A percentile compares a stretch with the other conserved stretches of the same genome.
phyloP scores from a whole-genome alignment of 106 monocot species.

The Xerophyta viscosa region DNA sequence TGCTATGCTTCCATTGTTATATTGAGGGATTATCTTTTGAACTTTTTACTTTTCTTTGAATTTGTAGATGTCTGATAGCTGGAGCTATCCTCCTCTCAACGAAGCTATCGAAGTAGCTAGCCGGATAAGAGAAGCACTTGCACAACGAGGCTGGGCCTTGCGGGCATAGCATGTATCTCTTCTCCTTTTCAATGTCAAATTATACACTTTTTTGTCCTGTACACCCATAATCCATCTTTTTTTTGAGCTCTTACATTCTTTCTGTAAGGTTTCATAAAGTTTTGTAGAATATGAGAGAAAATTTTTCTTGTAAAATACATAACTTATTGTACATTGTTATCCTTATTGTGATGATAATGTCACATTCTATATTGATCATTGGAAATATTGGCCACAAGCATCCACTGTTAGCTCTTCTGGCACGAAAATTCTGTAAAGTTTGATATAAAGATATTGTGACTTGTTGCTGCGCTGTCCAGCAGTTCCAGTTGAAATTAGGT shows the following conservation, averaged over 20 bases:
- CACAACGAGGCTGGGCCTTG: constrained; percentile 77
- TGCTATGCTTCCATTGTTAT: not conserved
- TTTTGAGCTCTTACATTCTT: too few species aligned
- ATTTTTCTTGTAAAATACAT: too few species aligned
- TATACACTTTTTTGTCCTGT: too few species aligned
- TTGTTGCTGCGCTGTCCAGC: constrained; percentile 1
- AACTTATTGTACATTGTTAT: too few species aligned
- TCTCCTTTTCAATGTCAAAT: not conserved
- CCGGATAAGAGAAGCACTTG: constrained; percentile 63
- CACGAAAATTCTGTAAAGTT: too few species aligned
- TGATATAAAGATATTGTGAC: too few species aligned
- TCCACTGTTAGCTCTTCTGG: too few species aligned
- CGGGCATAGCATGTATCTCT: constrained; percentile 12
- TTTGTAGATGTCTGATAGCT: constrained; percentile 74
- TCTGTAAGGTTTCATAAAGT: too few species aligned
- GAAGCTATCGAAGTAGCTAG: constrained; percentile 66
- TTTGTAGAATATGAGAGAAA: too few species aligned
- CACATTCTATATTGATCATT: not conserved
- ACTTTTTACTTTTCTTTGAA: not conserved
- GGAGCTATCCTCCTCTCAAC: constrained; percentile 94
- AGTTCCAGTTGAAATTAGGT: not conserved
- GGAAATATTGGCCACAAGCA: too few species aligned
- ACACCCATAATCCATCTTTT: too few species aligned
- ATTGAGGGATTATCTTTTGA: not conserved
- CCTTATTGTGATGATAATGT: too few species aligned